Base-by-base conservation (phyloP, 257 asterid species). In the Rehmannia glutinosa region DNA sequence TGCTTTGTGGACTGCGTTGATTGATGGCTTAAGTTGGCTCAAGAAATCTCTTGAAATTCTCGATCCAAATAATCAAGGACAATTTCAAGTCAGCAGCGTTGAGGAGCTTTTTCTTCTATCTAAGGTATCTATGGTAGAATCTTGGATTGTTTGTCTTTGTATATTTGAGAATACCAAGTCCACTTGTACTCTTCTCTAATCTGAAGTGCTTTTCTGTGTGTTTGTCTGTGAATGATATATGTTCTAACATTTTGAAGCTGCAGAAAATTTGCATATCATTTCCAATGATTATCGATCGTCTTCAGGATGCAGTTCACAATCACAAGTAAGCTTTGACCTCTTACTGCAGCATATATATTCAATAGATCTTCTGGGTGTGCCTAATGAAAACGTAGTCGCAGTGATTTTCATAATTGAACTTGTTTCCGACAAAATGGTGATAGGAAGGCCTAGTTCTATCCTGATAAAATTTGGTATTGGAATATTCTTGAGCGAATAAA, bases 11-110 rank as follows among this genome's bases (percentile, higher is more conserved):
- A 52, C 61, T 63, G 76, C 75, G 25, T 57, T 92, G 77, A 33
- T 79, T 69, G 88, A 80, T 66, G 87, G 93, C 74, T 58, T 86
- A 58, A 73, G 61, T 61, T 87, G 96, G 95, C 92, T 92, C 63
- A 73, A 70, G 77, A 79, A 83, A 52, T 86, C 96, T 73, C 71
- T 90, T 77, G 90, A 84, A 72, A 74, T 87, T 80, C 87, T 86
- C 64, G 79, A 74, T 42, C 78, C 79, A 4, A 67, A 68, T 73
- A 74, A 69, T 64, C 69, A 32, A 62, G 21, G 67, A 28, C 80
- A 65, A 76, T 81, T 62, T 70, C 85, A 79, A 66, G 75, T 85
- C 66, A 74, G 66, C 79, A 72, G 69, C 46, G 96, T 87, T 64
- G 84, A 83, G 74, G 86, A 78, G 70, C 79, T 80, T 66, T 81